phyloP scores from a whole-genome alignment of 1,284 basidiomycete species.

The Albatrellus sp. region DNA sequence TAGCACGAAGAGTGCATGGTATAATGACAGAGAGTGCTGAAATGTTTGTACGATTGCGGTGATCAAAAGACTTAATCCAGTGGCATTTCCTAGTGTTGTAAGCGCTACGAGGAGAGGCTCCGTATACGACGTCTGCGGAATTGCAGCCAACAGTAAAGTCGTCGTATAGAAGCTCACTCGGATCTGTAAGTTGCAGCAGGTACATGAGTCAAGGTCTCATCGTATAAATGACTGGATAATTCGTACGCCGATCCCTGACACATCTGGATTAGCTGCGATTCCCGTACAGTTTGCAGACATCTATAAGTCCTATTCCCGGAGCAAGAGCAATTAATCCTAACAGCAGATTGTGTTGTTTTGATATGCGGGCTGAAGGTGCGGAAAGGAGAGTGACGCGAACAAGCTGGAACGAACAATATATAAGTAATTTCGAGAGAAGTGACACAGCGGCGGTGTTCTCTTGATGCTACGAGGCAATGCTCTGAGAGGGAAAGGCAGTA shows the following conservation, averaged over 20 bases:
- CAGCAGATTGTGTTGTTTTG: too few relatives aligned
- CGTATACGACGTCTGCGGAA: constrained; percentile 4
- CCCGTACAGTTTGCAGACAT: too few relatives aligned
- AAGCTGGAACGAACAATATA: too few relatives aligned
- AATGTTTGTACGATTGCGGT: constrained; percentile 8
- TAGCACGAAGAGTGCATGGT: constrained; percentile 7
- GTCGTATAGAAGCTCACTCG: constrained; percentile 9
- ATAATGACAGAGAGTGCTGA: constrained; percentile 1
- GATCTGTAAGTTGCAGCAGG: not conserved
- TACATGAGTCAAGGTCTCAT: not conserved
- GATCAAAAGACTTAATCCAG: constrained; percentile 7
- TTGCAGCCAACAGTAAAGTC: constrained; percentile 2
- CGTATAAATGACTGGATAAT: not conserved
- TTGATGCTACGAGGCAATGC: too few relatives aligned
- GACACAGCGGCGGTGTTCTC: too few relatives aligned
- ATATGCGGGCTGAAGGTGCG: too few relatives aligned
- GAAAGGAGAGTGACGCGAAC: too few relatives aligned
- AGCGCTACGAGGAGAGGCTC: constrained; percentile 3
- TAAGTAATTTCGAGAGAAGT: too few relatives aligned
- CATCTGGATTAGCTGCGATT: constrained; percentile 2
- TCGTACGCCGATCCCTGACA: constrained; percentile 7
- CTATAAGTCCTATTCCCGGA: too few relatives aligned
- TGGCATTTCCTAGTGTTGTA: constrained; percentile 1
- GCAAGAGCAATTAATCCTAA: too few relatives aligned
- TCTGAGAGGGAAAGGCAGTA: too few relatives aligned